phyloP scores from a whole-genome alignment of 108 stramenopile genomes.

The Nitzschia sp. region DNA sequence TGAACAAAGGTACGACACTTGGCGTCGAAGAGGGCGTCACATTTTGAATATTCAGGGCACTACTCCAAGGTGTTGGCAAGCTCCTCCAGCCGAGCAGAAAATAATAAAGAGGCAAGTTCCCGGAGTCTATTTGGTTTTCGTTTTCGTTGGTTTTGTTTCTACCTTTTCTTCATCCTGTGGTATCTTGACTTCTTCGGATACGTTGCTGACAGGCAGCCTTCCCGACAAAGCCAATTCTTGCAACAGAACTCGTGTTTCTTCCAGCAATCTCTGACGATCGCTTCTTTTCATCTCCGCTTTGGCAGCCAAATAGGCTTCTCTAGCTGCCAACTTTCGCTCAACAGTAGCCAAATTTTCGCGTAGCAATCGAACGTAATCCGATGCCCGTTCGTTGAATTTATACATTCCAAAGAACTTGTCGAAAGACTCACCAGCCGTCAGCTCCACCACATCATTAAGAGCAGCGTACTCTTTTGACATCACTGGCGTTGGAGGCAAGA shows the following conservation, averaged over 20 bases:
- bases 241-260: constrained; percentile 82
- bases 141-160: too few species aligned
- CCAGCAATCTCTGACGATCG: constrained; percentile 85
- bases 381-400: constrained; percentile 87
- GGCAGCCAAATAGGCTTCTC: constrained; percentile 91
- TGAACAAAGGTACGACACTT: too few species aligned
- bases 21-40: too few species aligned
- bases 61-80: too few species aligned
- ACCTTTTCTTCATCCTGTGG: too few species aligned
- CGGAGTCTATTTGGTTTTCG: too few species aligned
- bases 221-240: constrained; percentile 68
- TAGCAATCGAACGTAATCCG: constrained; percentile 66
- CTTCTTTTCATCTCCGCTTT: constrained; percentile 86
- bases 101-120: too few species aligned
- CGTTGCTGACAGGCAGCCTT: not conserved
- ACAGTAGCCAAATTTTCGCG: constrained; percentile 88
- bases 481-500: constrained; percentile 88
- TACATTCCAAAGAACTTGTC: constrained; percentile 96
- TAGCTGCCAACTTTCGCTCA: constrained; percentile 90
- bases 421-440: constrained; percentile 87
- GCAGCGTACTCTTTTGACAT: constrained; percentile 89
- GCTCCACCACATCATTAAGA: constrained; percentile 86
- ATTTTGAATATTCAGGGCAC: too few species aligned
- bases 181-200: too few species aligned
- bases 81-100: too few species aligned